phyloP scores from a whole-genome alignment of 2,329 filamentous ascomycete species.

The Grosmannia penicillata region DNA sequence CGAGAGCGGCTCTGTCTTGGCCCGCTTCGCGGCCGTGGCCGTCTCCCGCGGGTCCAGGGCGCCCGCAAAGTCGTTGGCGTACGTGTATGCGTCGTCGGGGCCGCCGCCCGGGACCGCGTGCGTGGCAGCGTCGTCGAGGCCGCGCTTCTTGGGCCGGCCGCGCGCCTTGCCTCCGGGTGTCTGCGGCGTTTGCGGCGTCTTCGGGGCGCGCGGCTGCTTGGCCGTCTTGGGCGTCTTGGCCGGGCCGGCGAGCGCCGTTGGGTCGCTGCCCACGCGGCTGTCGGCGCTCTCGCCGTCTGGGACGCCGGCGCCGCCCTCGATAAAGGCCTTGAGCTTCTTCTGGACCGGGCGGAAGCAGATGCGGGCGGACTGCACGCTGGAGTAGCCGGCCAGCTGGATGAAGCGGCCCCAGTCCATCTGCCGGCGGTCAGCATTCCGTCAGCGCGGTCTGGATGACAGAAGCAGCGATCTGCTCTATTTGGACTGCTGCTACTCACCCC shows the following conservation, averaged over 20 bases:
- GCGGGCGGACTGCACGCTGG: conserved; percentile 8
- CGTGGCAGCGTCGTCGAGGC: not conserved
- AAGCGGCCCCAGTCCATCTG: conserved; percentile 10
- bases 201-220: not conserved
- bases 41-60: no score
- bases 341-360: conserved; percentile 47
- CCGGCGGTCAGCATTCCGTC: not conserved
- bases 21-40: no score
- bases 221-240: not conserved
- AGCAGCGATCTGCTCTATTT: no score
- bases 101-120: no score
- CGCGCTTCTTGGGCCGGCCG: not conserved
- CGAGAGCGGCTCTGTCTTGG: no score
- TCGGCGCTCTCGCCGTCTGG: not conserved
- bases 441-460: no score
- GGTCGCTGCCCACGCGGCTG: not conserved
- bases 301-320: not conserved
- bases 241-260: not conserved
- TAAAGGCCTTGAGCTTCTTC: conserved; percentile 32
- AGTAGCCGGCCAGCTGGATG: conserved; percentile 8
- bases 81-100: no score
- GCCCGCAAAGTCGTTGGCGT: not conserved
- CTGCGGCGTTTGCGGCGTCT: not conserved
- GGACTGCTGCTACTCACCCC: conserved; percentile 4
- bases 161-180: not conserved